Evolutionary conservation across 352 stramenopile genomes (phyloP).

Genomic region (Pythium monospermum): DNA sequence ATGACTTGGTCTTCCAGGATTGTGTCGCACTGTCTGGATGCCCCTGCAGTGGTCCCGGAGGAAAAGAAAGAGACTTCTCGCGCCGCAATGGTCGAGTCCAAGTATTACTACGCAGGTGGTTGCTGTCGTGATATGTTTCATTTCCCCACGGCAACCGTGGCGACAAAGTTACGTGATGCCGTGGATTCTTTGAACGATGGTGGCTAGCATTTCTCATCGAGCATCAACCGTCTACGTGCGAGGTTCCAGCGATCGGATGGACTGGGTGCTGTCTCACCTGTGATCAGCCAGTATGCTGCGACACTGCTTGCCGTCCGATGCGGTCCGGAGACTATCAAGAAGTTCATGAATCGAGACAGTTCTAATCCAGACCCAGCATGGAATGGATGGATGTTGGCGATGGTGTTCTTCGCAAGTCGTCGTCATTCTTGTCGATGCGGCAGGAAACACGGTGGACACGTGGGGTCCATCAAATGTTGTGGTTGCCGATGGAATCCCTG

Average conservation of each 20-base stretch:
- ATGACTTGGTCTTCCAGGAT: not conserved
- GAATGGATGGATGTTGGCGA: slow-evolving; percentile 16
- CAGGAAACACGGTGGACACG: too few species aligned
- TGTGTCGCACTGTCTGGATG: not conserved
- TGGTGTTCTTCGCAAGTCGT: slow-evolving; percentile 15
- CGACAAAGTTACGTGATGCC: not conserved
- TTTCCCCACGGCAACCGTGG: not conserved
- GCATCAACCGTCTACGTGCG: not conserved
- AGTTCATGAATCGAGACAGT: not conserved
- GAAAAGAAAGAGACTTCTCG: not conserved
- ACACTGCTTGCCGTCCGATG: slow-evolving; percentile 14
- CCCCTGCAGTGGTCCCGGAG: too few species aligned
- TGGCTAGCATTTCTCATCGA: not conserved
- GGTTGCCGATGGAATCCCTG: too few species aligned
- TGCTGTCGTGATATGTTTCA: not conserved
- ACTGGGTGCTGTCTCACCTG: not conserved
- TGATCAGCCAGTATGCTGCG: slow-evolving; percentile 6
- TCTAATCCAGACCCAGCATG: slow-evolving; percentile 9
- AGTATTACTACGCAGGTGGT: slow-evolving; percentile 2
- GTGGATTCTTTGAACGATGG: not conserved
- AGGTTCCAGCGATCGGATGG: not conserved
- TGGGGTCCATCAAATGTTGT: too few species aligned
- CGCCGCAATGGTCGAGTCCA: not conserved
- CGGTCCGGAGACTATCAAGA: slow-evolving; percentile 2
- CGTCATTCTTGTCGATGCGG: too few species aligned